These are phyloP conservation scores for Ziziphus jujuba DNA, from an alignment of 306 rosid species.

Conservation along the genomic window DNA sequence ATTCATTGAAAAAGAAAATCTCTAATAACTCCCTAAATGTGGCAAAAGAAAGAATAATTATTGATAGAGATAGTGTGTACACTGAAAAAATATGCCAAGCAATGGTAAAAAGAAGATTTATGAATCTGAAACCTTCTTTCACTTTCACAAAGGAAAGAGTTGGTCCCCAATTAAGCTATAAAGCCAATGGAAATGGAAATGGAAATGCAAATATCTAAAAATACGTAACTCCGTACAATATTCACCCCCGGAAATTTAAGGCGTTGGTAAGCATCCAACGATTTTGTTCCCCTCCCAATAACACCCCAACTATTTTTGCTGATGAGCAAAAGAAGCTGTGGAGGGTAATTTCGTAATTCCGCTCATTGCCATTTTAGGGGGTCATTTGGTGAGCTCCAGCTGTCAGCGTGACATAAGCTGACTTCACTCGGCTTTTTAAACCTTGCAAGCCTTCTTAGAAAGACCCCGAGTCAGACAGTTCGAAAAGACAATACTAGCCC, in stretches of 20 bases:
- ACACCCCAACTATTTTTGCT: not conserved
- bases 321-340: not conserved
- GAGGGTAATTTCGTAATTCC: slow-evolving; percentile 32
- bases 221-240: slow-evolving; percentile 2
- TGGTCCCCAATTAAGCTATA: not conserved
- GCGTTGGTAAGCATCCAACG: slow-evolving; percentile 16
- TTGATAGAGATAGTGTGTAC: no score
- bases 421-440: slow-evolving; percentile 31
- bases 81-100: no score
- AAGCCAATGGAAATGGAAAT: not conserved
- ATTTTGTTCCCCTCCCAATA: slow-evolving; percentile 20
- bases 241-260: not conserved
- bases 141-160: no score
- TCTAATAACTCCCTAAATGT: no score
- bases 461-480: not conserved
- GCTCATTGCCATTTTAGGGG: not conserved
- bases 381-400: slow-evolving; percentile 17
- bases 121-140: no score
- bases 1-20: no score
- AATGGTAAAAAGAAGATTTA: no score
- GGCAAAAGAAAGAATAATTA: no score
- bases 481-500: not conserved
- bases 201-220: no score
- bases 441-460: not conserved
- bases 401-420: slow-evolving; percentile 42